Base-by-base conservation (phyloP, 257 asterid species). In the Solanum pimpinellifolium region DNA sequence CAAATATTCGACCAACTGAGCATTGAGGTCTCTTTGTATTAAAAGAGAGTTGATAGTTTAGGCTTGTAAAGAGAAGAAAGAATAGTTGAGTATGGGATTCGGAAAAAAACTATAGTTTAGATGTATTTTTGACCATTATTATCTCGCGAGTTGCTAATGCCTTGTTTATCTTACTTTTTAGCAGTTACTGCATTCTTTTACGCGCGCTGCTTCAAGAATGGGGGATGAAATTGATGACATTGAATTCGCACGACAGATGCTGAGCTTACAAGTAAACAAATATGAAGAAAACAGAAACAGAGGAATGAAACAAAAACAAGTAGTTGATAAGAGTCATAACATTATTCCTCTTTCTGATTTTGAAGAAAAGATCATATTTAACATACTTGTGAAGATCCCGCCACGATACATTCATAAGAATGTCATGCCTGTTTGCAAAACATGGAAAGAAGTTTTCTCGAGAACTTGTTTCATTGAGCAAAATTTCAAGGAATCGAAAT, bases 341-440 rank as follows among this genome's bases (percentile, higher is more conserved):
- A 16, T 59, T 59, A 27, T 7, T 69, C 41, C 12, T 23, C 47
- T 89, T 27, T 12, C 52, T 11, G 6, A 83, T 75, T 69, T 86
- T 87, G 88, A 65, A n/a, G 46, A 62, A 47, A 21, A 84, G 5
- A 49, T 89, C 42, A n/a, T 74, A 41, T n/a, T 74, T 56, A 37
- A 65, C 25, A 83, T 89, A 60, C 86, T 83, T 7, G n/a, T 68
- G 33, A 89, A 77, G 86, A 49, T 86, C 52, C 86, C 86, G 27
- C 44, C 88, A 4, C 60, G 41, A 27, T 52, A 83, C 27, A 59
- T 86, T 49, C 20, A 72, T 15, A 68, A 47, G 77, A 76, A 62
- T 41, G 65, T 11, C 52, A 86, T 23, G 78, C 39, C 31, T 0
- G 89, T 89, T 11, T 65, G 91, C 83, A 83, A 70, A 42, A 12